Conservation (phyloP, 2,329 filamentous ascomycete genomes). For the Xylaria digitata region DNA sequence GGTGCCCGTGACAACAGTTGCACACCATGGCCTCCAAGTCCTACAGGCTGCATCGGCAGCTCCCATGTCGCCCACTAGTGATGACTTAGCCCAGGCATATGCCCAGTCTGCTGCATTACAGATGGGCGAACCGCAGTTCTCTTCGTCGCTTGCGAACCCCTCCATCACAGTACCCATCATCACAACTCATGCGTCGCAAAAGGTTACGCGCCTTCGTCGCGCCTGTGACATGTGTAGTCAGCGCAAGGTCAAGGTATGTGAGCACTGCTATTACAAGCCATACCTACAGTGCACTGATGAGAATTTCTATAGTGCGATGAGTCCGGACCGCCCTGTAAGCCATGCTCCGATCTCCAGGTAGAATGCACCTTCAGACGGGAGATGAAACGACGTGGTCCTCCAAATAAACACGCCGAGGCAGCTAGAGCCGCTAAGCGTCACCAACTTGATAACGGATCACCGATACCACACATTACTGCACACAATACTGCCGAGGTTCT, state of each 20-base stretch:
- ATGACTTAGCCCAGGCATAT: conserved; percentile 49
- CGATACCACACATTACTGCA: conserved; percentile 60
- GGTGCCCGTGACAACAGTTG: conserved; percentile 42
- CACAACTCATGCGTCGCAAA: conserved; percentile 46
- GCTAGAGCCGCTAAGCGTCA: conserved; percentile 64
- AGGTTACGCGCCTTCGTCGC: conserved; percentile 66
- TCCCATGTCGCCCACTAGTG: conserved; percentile 37
- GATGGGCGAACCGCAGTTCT: conserved; percentile 45
- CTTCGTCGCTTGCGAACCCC: conserved; percentile 31
- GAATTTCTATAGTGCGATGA: conserved; percentile 60
- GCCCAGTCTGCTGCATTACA: conserved; percentile 50
- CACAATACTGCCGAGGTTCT: conserved; percentile 62
- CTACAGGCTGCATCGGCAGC: conserved; percentile 48
- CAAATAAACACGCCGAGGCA: conserved; percentile 69
- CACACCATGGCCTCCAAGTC: conserved; percentile 49
- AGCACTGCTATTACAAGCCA: background rate
- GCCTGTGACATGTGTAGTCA: conserved; percentile 72
- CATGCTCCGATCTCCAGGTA: conserved; percentile 67
- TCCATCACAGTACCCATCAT: conserved; percentile 19
- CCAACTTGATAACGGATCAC: conserved; percentile 54
- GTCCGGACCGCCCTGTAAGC: conserved; percentile 65
- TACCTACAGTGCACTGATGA: conserved; percentile 6
- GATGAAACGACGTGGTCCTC: conserved; percentile 69
- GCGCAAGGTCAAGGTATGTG: conserved; percentile 66
- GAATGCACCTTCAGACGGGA: conserved; percentile 68